phyloP scores from a whole-genome alignment of 2,329 filamentous ascomycete species.

The Talaromyces atroroseus region DNA sequence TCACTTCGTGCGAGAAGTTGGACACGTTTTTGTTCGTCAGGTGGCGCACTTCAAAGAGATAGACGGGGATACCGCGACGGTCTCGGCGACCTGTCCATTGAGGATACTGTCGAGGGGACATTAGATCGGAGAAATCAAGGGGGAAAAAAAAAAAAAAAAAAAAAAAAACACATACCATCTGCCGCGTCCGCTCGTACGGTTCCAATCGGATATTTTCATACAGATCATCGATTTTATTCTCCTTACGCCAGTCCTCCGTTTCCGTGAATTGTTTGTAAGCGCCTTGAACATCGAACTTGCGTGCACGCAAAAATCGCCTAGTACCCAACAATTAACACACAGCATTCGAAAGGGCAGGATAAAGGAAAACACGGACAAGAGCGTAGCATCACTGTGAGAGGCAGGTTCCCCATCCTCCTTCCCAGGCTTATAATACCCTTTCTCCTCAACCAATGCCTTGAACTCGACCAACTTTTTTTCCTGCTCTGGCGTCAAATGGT shows the following conservation, averaged over 20 bases:
- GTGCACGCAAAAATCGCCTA: constrained; percentile 79
- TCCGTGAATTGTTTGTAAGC: constrained; percentile 80
- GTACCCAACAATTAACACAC: not conserved
- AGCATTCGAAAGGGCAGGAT: not conserved
- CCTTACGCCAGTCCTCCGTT: constrained; percentile 79
- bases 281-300: constrained; percentile 71
- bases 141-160: not conserved
- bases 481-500: constrained; percentile 67
- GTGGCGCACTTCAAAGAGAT: constrained; percentile 79
- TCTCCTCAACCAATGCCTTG: constrained; percentile 61
- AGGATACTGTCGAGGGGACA: constrained; percentile 59
- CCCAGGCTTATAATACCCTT: constrained; percentile 48
- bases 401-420: constrained; percentile 29
- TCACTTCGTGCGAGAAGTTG: constrained; percentile 59
- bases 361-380: constrained; percentile 35
- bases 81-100: constrained; percentile 93
- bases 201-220: constrained; percentile 83
- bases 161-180: constrained; percentile 54
- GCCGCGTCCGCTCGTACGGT: constrained; percentile 69
- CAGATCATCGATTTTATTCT: constrained; percentile 70
- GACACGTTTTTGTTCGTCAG: constrained; percentile 77
- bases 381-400: constrained; percentile 44
- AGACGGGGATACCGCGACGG: constrained; percentile 83
- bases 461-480: constrained; percentile 63
- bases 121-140: not conserved